Conservation (phyloP, 768 basidiomycete genomes). For the Auricularia auricula-judae region DNA sequence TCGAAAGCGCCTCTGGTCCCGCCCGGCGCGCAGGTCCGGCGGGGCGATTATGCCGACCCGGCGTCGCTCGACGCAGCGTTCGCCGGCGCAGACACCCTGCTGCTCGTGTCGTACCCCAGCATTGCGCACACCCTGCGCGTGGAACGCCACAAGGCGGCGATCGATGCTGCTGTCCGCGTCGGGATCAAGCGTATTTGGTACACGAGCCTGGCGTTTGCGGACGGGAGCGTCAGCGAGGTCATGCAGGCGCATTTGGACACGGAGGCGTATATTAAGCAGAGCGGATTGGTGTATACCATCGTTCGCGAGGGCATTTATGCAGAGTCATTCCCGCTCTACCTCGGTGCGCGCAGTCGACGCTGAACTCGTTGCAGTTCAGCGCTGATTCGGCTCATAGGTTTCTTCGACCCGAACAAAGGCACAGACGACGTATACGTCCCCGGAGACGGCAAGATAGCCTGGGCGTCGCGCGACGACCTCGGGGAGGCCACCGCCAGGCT, state of each 20-base stretch:
- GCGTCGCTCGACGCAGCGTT: slow-evolving; percentile 22
- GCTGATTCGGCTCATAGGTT: slow-evolving; percentile 2
- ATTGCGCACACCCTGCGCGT: slow-evolving; percentile 21
- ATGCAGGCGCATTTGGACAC: slow-evolving; percentile 24
- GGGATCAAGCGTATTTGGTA: slow-evolving; percentile 25
- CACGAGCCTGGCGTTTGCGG: slow-evolving; percentile 23
- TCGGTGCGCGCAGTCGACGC: slow-evolving; percentile 4
- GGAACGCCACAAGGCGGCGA: slow-evolving; percentile 20
- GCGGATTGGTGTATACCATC: slow-evolving; percentile 23
- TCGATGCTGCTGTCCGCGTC: slow-evolving; percentile 23
- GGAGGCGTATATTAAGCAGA: slow-evolving; percentile 20
- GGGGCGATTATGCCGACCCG: slow-evolving; percentile 21
- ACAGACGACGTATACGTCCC: slow-evolving; percentile 19
- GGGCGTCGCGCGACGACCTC: slow-evolving; percentile 24
- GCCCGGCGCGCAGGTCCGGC: slow-evolving; percentile 18
- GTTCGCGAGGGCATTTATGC: slow-evolving; percentile 26
- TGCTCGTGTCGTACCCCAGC: slow-evolving; percentile 24
- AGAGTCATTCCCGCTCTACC: slow-evolving; percentile 22
- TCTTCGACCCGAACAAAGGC: slow-evolving; percentile 14
- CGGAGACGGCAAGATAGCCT: slow-evolving; percentile 25
- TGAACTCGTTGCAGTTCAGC: background rate
- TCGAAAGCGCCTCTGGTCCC: slow-evolving; percentile 14
- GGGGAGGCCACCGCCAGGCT: slow-evolving; percentile 26
- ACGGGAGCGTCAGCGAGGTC: slow-evolving; percentile 18
- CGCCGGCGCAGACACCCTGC: slow-evolving; percentile 21